Evolutionary conservation across 2,329 filamentous ascomycete species (phyloP).

Genomic region (Ceratocystiopsis brevicomis): DNA sequence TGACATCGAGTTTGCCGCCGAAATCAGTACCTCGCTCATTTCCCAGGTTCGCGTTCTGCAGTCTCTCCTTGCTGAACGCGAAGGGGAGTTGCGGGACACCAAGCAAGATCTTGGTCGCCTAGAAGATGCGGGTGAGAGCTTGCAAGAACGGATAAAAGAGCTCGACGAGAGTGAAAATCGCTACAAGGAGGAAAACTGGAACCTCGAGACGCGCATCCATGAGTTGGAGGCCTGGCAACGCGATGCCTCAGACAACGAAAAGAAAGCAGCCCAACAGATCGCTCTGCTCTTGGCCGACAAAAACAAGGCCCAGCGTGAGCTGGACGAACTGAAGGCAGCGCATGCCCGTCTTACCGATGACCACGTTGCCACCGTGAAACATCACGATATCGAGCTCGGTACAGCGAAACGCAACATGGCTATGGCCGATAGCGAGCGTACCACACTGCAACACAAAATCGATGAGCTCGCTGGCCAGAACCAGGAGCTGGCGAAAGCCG

Average conservation of each 20-base stretch:
- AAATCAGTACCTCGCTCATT: constrained; percentile 87
- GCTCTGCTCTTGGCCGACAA: constrained; percentile 57
- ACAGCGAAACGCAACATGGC: constrained; percentile 63
- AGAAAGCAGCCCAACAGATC: constrained; percentile 57
- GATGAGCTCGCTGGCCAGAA: constrained; percentile 81
- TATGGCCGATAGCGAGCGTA: constrained; percentile 59
- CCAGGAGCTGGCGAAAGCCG: constrained; percentile 69
- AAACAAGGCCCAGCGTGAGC: constrained; percentile 57
- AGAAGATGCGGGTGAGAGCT: constrained; percentile 62
- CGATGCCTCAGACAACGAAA: constrained; percentile 65
- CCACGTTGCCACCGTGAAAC: constrained; percentile 55
- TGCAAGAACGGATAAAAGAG: constrained; percentile 60
- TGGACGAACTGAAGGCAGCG: constrained; percentile 72
- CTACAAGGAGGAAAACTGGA: constrained; percentile 98
- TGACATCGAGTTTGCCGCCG: constrained; percentile 95
- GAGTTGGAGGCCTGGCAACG: constrained; percentile 57
- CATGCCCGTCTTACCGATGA: constrained; percentile 70
- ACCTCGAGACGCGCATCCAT: constrained; percentile 78
- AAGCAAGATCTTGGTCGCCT: constrained; percentile 60
- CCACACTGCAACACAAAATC: constrained; percentile 63
- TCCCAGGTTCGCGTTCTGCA: constrained; percentile 89
- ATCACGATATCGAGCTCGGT: constrained; percentile 76
- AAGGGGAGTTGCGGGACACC: constrained; percentile 61
- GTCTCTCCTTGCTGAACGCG: constrained; percentile 64
- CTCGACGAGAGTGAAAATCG: constrained; percentile 88